Evolutionary conservation across 2,329 filamentous ascomycete genomes (phyloP).

Genomic region (Setomelanomma holmii): DNA sequence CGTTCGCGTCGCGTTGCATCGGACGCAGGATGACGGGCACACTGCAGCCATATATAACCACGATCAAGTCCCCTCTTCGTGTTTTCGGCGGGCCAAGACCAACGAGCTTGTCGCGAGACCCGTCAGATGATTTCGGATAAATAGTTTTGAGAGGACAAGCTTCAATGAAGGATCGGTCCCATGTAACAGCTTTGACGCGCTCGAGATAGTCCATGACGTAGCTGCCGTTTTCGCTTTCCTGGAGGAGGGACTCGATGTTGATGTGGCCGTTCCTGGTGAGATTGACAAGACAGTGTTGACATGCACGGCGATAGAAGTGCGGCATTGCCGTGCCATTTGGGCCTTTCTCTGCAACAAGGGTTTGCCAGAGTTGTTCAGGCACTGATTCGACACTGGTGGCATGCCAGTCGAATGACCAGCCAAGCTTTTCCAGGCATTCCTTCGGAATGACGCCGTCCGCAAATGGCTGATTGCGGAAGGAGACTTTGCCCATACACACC

Average conservation of each 20-base stretch:
- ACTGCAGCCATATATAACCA: slow-evolving; percentile 13
- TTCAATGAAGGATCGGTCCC: slow-evolving; percentile 10
- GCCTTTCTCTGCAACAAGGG: slow-evolving; percentile 8
- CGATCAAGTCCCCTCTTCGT: slow-evolving; percentile 3
- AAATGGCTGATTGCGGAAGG: slow-evolving; percentile 5
- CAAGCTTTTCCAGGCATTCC: slow-evolving; percentile 1
- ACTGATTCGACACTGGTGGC: not conserved
- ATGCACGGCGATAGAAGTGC: not conserved
- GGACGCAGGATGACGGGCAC: slow-evolving; percentile 11
- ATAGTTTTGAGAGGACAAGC: too few relatives aligned
- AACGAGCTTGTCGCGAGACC: not conserved
- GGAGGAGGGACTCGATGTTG: not conserved
- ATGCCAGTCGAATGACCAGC: slow-evolving; percentile 2
- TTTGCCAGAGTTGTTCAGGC: slow-evolving; percentile 9
- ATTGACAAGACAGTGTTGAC: slow-evolving; percentile 1
- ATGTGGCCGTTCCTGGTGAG: not conserved
- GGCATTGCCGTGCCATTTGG: not conserved
- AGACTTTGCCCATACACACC: slow-evolving; percentile 1
- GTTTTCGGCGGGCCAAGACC: slow-evolving; percentile 8
- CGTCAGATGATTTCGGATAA: too few relatives aligned
- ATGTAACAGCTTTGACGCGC: slow-evolving; percentile 9
- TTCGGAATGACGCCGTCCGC: slow-evolving; percentile 8
- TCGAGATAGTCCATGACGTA: slow-evolving; percentile 5
- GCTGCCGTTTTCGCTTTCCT: too few relatives aligned
- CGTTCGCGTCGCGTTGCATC: not conserved